A percentile compares a stretch with the other conserved stretches of the same genome.
These are phyloP conservation scores for Phoenix dactylifera DNA, from an alignment of 176 grass and related monocot genomes.

Conservation along the genomic window DNA sequence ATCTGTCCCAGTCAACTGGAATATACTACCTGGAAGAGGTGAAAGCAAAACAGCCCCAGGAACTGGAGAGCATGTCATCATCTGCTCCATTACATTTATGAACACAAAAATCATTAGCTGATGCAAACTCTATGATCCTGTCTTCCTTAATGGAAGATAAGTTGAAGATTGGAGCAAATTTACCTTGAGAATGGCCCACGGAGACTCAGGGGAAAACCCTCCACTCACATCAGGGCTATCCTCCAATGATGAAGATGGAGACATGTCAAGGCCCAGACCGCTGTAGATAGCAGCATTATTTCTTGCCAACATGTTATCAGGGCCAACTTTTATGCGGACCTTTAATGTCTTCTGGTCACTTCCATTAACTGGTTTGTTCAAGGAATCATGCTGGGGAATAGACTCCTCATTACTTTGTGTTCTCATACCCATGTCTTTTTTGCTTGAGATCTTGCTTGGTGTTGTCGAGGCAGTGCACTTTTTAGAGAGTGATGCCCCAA, in stretches of 20 bases:
- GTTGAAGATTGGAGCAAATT: neutral
- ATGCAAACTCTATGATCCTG: too few species aligned
- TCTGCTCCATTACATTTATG: constrained; percentile 30
- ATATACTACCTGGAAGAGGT: constrained; percentile 42
- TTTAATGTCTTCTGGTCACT: constrained; percentile 72
- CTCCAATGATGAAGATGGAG: constrained; percentile 77
- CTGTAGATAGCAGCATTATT: constrained; percentile 91
- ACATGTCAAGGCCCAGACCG: constrained; percentile 79
- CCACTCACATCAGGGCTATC: constrained; percentile 58
- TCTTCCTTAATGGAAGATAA: neutral
- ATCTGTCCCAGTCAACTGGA: constrained; percentile 53
- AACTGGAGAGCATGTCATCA: constrained; percentile 66
- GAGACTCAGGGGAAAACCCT: constrained; percentile 75
- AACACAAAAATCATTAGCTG: too few species aligned
- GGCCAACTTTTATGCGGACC: constrained; percentile 91
- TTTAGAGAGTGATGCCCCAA: constrained; percentile 37
- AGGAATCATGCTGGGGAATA: constrained; percentile 29
- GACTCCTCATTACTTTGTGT: constrained; percentile 30
- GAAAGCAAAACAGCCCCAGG: constrained; percentile 73
- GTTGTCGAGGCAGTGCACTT: constrained; percentile 29
- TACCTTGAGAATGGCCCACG: constrained; percentile 84
- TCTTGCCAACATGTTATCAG: constrained; percentile 49
- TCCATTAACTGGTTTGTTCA: constrained; percentile 32
- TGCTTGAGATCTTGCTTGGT: constrained; percentile 32
- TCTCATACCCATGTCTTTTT: constrained; percentile 32